These are phyloP conservation scores for Fraxinus platypoda DNA, from an alignment of 305 asterid genomes.

Conservation along the genomic window DNA sequence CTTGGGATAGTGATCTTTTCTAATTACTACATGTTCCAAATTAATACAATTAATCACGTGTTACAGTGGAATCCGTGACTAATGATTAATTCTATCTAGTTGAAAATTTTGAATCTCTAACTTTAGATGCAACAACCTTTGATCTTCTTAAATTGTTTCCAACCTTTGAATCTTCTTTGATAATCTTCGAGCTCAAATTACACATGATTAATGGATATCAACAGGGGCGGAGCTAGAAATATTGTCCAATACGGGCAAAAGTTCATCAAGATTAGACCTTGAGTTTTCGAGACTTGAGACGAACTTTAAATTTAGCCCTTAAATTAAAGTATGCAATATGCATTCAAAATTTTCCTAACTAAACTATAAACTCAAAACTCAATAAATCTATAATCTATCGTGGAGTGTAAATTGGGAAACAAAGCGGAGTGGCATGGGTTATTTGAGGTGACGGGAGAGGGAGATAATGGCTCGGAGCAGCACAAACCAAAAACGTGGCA, in stretches of 20 bases:
- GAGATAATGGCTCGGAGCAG: constrained; percentile 37
- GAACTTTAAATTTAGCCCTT: too few relatives aligned
- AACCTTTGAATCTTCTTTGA: not conserved
- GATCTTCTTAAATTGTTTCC: not conserved
- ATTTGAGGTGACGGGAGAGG: constrained; percentile 33
- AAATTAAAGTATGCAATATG: too few relatives aligned
- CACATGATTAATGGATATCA: too few relatives aligned
- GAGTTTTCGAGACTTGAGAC: too few relatives aligned
- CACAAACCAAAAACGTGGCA: constrained; percentile 70
- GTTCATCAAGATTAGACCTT: too few relatives aligned
- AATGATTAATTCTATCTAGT: too few relatives aligned
- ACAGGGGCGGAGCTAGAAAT: too few relatives aligned
- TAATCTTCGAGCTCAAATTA: too few relatives aligned
- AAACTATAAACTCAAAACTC: not conserved
- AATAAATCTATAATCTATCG: not conserved
- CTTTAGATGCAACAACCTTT: not conserved
- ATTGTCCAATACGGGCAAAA: too few relatives aligned
- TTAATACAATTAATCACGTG: too few relatives aligned
- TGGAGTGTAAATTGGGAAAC: not conserved
- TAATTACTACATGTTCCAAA: not conserved
- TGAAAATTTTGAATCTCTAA: not conserved
- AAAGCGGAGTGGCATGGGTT: not conserved
- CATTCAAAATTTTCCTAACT: not conserved
- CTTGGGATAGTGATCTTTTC: not conserved
- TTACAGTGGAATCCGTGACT: not conserved